Evolutionary conservation across 176 grass and related monocot genomes (phyloP), one percentile per base, ranked within the genome.

Genomic region (Leersia perrieri): DNA sequence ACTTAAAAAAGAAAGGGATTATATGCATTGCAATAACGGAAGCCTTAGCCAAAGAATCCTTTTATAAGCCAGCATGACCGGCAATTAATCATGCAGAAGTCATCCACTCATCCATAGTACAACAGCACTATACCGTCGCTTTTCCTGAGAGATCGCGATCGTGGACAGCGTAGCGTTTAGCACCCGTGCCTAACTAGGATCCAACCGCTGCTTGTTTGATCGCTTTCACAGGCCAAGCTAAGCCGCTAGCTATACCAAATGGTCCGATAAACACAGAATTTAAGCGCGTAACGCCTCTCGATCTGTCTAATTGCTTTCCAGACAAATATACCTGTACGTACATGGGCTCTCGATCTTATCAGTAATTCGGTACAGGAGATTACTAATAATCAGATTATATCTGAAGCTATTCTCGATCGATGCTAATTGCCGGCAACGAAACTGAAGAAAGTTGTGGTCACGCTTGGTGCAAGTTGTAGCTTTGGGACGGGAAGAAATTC

Each of bases 211-310:
- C 51, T 26, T 26, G 32, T 11, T 2, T 25, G 30, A 80, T 80
- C 45, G 45, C 27, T 74, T 45, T 80, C 79, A 68, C 81, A 23
- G 30, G 81, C 70, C 2, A 16, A 33, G 69, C 58, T 73, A 63
- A 63, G 26, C 80, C 27, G 35, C 53, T 58, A 38, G 35, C 5
- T 38, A 38, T 14, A 20, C 36, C 12, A 20, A 39, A 40, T 60
- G 20, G 2, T 63, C 11, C 55, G 45, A 38, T 12, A 12, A 14
- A 39, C 18, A 29, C 11, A 25, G 33, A 80, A 80, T 60, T 40
- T n/a, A 22, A 6, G 49, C 18, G 18, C 49, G 8, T 3, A 49
- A 49, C 3, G 14, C 3, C 42, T 45, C 42, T 0, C 42, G 13
- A 13, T 51, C 15, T 20, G 16, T n/a, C n/a, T n/a, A n/a, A n/a